Conservation (phyloP, 768 basidiomycete genomes). For the Mycena latifolia region DNA sequence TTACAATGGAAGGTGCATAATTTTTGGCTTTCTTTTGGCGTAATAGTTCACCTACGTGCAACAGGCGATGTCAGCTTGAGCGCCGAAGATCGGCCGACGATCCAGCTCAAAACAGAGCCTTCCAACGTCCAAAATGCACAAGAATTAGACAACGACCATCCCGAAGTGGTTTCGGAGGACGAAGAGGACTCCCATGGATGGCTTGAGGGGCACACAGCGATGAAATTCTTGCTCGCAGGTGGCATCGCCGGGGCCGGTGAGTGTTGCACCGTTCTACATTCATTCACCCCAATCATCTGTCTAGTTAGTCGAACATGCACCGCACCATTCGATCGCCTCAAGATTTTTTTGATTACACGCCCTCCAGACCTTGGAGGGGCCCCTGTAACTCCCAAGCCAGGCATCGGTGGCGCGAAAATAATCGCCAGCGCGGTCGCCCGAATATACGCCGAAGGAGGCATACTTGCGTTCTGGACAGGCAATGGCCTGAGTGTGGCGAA, state of each 20-base stretch:
- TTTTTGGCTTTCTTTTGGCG: constrained; percentile 8
- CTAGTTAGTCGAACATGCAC: constrained; percentile 96
- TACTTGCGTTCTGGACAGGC: constrained; percentile 97
- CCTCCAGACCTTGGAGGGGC: constrained; percentile 78
- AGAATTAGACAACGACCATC: constrained; percentile 55
- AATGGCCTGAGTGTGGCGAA: constrained; percentile 94
- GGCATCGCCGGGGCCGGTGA: constrained; percentile 94
- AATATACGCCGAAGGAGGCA: constrained; percentile 91
- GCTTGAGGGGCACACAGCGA: constrained; percentile 77
- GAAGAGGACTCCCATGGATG: constrained; percentile 72
- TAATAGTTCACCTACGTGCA: constrained; percentile 18
- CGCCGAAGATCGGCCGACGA: constrained; percentile 74
- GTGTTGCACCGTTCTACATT: constrained; percentile 39
- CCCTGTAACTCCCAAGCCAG: constrained; percentile 55
- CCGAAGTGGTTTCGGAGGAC: constrained; percentile 46
- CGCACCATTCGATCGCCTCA: constrained; percentile 97
- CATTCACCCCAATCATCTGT: constrained; percentile 36
- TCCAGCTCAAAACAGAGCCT: constrained; percentile 44
- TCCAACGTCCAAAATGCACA: constrained; percentile 49
- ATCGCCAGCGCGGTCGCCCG: constrained; percentile 80
- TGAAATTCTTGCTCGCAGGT: constrained; percentile 93
- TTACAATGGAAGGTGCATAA: constrained; percentile 88
- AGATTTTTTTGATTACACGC: constrained; percentile 95
- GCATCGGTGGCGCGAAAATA: constrained; percentile 68
- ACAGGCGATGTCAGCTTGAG: constrained; percentile 84